phyloP scores from a whole-genome alignment of 1,284 basidiomycete genomes.

The Leccinum pallidistipes region DNA sequence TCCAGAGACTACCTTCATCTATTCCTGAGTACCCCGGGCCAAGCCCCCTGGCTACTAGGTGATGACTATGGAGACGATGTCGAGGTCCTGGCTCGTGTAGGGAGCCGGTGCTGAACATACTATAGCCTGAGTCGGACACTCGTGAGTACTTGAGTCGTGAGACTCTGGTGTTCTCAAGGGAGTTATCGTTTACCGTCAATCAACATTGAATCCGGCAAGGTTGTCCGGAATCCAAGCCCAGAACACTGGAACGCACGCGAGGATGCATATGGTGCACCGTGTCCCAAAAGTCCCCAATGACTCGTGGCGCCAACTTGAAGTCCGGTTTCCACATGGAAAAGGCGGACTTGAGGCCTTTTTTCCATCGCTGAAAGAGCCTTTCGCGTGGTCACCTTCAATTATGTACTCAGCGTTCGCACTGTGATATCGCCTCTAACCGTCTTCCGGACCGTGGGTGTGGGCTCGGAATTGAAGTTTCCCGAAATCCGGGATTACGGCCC shows the following conservation, averaged over 20 bases:
- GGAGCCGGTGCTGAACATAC: neutral
- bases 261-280: neutral
- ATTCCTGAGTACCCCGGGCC: neutral
- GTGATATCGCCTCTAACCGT: neutral
- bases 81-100: neutral
- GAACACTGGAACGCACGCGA: neutral
- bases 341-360: neutral
- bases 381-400: neutral
- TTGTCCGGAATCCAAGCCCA: neutral
- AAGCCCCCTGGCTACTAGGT: neutral
- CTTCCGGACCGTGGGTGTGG: neutral
- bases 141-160: neutral
- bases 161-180: neutral
- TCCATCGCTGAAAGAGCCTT: neutral
- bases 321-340: neutral
- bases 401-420: neutral
- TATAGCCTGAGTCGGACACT: neutral
- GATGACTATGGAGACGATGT: neutral
- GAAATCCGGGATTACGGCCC: neutral
- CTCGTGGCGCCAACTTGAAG: neutral
- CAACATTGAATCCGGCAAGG: neutral
- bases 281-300: neutral
- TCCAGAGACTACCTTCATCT: neutral
- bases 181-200: neutral
- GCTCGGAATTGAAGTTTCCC: neutral